These are phyloP conservation scores for Chlamydomonas sp. DNA, from an alignment of 139 green algal genomes.

Conservation along the genomic window DNA sequence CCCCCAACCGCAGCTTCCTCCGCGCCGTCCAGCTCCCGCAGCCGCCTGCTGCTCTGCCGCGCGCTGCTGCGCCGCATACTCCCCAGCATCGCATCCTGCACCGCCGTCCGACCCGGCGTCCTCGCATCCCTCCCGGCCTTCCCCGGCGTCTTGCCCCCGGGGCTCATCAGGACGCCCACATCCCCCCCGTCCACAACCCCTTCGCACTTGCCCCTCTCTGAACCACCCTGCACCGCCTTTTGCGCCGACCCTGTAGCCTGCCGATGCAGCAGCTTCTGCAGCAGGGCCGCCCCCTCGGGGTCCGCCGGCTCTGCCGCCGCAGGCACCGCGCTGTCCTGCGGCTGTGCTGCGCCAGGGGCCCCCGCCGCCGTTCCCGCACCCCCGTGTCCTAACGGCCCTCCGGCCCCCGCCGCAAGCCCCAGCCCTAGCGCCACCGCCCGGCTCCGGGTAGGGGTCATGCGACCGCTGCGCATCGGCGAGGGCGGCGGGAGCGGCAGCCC, in stretches of 20 bases:
- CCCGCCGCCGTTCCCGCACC: background rate
- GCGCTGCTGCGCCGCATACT: constrained; percentile 25
- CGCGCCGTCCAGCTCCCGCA: background rate
- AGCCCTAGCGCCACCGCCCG: background rate
- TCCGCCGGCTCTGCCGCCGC: background rate
- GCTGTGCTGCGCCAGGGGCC: no score
- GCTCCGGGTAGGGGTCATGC: constrained; percentile 9
- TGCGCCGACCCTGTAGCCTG: background rate
- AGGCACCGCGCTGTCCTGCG: background rate
- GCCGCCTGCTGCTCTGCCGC: background rate
- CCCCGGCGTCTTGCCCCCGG: background rate
- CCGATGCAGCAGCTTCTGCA: constrained; percentile 13
- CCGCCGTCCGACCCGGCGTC: constrained; percentile 15
- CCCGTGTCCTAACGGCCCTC: background rate
- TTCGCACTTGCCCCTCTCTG: no score
- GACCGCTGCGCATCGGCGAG: constrained; percentile 1
- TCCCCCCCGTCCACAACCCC: no score
- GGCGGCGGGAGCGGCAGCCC: constrained; percentile 26
- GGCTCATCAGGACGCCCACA: no score
- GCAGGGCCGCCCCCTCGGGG: background rate
- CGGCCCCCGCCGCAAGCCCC: background rate
- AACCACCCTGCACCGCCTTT: background rate
- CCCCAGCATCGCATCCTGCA: constrained; percentile 27
- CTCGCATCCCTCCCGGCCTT: background rate
- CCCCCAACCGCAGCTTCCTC: background rate